Base-by-base conservation (phyloP, 306 rosid species). In the Cicer cuneatum region DNA sequence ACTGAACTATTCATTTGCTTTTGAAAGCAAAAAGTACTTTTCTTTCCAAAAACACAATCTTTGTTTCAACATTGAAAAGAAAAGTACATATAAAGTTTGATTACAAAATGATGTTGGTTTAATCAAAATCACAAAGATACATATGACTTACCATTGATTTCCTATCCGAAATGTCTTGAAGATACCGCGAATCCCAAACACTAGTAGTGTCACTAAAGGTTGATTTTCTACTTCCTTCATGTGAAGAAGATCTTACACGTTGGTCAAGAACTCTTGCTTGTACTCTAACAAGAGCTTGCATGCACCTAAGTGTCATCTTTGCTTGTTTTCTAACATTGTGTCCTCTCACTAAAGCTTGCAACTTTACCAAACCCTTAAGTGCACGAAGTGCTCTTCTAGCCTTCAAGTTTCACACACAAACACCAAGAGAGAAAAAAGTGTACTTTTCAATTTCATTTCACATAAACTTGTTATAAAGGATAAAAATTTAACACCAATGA, bases 261-360 rank as follows among this genome's bases (percentile, higher is more conserved):
- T 90, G 93, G 66, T 92, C 99, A 54, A 94, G 93, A 10, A 92
- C 97, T 57, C 94, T 79, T 7, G 95, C 85, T 69, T 94, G 99
- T 24, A 94, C 96, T 71, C 99, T 77, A 70, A 94, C 96, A 79
- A 94, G 73, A 62, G 98, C 97, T 66, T 92, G 94, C 98, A 92
- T 94, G 88, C 99, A 92, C 52, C 87, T 64, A 11, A 94, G 90
- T 0, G 99, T 94, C 90, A 89, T 92, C 87, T 94, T 92, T 2
- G 99, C 99, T 62, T 94, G 99, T 79, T 92, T 94, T 61, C 99
- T 81, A 49, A 94, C 99, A 47, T 94, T 94, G 67, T 94, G 97
- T 8, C 99, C 99, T 46, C 98, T 88, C 69, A 94, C 99, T 43
- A 94, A 75, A 10, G 99, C 99, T 78, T 94, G 99, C 85, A 94